Evolutionary conservation across 495 filamentous ascomycete species (phyloP), one percentile per base, ranked within the genome.

Genomic region (Hypoxylon crocopeplum): DNA sequence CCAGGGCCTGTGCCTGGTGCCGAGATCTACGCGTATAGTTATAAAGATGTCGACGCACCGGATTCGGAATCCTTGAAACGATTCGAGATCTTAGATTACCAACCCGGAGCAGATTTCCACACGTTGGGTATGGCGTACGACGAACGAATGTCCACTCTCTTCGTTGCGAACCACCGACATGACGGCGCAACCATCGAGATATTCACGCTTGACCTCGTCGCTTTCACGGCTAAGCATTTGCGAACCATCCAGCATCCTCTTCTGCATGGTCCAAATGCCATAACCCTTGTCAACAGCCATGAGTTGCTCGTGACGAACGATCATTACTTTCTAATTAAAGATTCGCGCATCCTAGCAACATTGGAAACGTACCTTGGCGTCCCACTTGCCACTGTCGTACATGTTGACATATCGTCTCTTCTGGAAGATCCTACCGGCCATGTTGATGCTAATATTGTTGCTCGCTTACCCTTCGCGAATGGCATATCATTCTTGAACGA

Each of bases 251-350:
- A 67, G 63, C 71, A 80, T 33, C 73, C 74, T 4, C 67, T 80
- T 41, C 75, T 87, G 45, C 65, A 68, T 12, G 84, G 80, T 1
- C 84, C 85, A 2, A 88, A 88, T 62, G 78, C 86, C 34, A 67
- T 88, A 48, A 73, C 77, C 27, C 77, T 82, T 20, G 62, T 67
- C 12, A 78, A 71, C 46, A 73, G 77, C 3, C 66, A 64, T 37
- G 78, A 80, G 0, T 70, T 87, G 62, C 84, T 81, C 59, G 75
- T 86, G 8, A 87, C 83, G 5, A 87, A 87, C 55, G 84, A 86
- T 60, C 84, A 88, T 60, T 73, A 69, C 62, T 78, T 70, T 19
- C 56, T 56, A 17, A 37, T 46, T 2, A 32, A 59, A 11, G 34
- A 70, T 0, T 42, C 47, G 6, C 61, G 63, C 1, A 1, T 64